Base-by-base conservation (phyloP, 306 rosid genomes). In the Senna siamea region DNA sequence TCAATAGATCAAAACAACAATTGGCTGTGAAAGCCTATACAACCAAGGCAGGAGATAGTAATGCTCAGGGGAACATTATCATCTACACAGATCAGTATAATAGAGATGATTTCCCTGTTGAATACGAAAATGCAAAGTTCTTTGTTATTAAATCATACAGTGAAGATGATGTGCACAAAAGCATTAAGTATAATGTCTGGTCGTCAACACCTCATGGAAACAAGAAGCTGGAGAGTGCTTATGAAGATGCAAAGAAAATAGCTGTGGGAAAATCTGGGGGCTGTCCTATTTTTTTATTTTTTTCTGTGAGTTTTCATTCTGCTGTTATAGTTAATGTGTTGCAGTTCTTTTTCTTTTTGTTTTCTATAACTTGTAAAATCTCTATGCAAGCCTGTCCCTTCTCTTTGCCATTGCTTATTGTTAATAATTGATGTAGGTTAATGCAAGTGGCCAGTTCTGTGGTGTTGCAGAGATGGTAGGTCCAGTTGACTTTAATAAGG, bases 91-190 rank as follows among this genome's bases (percentile, higher is more conserved):
- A 88, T 81, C 92, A 86, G 56, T 91, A 89, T 76, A 93, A 93
- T 80, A 91, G 75, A 76, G 97, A 93, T 41, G 93, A 85, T 46
- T 85, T 93, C 57, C 87, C 86, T 32, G 70, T 84, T 79, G 89
- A 85, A 57, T 85, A 91, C 15, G 81, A 22, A 60, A 87, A 88
- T 77, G 98, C 94, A 1, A 93, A 91, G 69, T 88, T 91, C 82
- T 93, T 89, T 81, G 96, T 91, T 41, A 91, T 93, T 65, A 93
- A 93, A 85, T 93, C 98, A 5, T 93, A 93, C 85, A 93, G 97
- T 14, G 98, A 93, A 84, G 98, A 93, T 83, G 98, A 93, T 85
- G 97, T 93, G 62, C 98, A 93, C 84, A 93, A 91, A 84, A 93
- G 98, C 80, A 80, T 93, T 50, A 93, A 93, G 75, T 93, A 93